These are phyloP conservation scores for Skeletonema marinoi DNA, from an alignment of 108 stramenopile genomes.

Conservation along the genomic window DNA sequence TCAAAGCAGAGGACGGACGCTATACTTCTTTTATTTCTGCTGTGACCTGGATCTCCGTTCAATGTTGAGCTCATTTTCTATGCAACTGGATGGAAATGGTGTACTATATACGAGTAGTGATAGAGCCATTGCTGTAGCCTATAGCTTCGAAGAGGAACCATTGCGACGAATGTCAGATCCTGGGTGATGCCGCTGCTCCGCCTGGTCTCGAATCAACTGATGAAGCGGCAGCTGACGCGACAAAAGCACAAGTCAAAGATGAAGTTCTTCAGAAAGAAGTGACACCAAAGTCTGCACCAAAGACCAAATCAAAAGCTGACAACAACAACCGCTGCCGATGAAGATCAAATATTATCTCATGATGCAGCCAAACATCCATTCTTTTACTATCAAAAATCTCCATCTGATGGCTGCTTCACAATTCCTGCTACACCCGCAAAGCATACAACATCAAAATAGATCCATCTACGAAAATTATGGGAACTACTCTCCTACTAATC, in stretches of 20 bases:
- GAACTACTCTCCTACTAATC: constrained; percentile 46
- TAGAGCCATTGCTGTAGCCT: neutral
- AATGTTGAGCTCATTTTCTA: too few relatives aligned
- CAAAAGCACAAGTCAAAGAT: neutral
- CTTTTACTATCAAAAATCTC: constrained; percentile 29
- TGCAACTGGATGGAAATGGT: too few relatives aligned
- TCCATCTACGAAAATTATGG: constrained; percentile 11
- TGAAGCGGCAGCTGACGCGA: neutral
- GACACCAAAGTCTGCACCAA: neutral
- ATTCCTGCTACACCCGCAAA: constrained; percentile 17
- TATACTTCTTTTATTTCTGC: too few relatives aligned
- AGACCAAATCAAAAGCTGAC: too few relatives aligned
- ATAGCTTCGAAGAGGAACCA: neutral
- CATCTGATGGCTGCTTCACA: constrained; percentile 9
- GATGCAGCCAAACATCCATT: constrained; percentile 17
- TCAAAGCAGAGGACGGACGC: too few relatives aligned
- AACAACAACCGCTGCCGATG: neutral
- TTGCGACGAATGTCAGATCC: neutral
- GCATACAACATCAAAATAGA: neutral
- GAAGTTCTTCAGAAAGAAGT: neutral
- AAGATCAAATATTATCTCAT: neutral
- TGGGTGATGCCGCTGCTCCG: neutral
- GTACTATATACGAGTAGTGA: too few relatives aligned
- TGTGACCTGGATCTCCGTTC: too few relatives aligned
- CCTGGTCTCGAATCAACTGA: neutral